These are phyloP conservation scores for Eucalyptus erythrocorys DNA, from an alignment of 345 rosid genomes.

Conservation along the genomic window DNA sequence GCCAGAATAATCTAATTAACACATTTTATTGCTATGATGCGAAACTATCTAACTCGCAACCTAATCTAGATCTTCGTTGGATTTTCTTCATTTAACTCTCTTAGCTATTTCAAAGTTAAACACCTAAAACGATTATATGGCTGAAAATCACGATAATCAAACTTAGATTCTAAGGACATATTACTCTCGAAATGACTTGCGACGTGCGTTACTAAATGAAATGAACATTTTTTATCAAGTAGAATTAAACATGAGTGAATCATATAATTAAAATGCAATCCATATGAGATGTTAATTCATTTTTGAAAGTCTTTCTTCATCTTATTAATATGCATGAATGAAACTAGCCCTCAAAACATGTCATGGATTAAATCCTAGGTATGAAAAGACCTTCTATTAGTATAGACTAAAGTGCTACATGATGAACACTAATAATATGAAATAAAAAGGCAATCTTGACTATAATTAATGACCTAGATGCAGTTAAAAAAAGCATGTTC, in stretches of 20 bases:
- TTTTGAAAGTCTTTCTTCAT: neutral
- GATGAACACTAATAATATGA: neutral
- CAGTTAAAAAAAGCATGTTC: neutral
- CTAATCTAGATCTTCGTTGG: neutral
- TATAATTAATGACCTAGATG: too few species aligned
- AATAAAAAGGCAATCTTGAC: neutral
- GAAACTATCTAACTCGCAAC: neutral
- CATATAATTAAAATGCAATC: neutral
- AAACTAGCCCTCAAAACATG: neutral
- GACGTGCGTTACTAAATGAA: neutral
- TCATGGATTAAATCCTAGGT: neutral
- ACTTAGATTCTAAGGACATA: neutral
- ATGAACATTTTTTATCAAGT: neutral
- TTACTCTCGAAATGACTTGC: neutral
- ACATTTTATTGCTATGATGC: neutral
- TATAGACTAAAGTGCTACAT: neutral
- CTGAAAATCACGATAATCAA: rapidly evolving
- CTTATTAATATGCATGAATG: neutral
- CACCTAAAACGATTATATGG: neutral
- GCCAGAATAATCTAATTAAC: neutral
- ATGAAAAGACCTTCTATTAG: neutral
- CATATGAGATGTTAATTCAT: neutral
- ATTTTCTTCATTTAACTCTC: neutral
- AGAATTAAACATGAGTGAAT: neutral
- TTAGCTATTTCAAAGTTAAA: neutral